These are phyloP conservation scores for Vigna mungo DNA, from an alignment of 306 rosid species.

Conservation along the genomic window DNA sequence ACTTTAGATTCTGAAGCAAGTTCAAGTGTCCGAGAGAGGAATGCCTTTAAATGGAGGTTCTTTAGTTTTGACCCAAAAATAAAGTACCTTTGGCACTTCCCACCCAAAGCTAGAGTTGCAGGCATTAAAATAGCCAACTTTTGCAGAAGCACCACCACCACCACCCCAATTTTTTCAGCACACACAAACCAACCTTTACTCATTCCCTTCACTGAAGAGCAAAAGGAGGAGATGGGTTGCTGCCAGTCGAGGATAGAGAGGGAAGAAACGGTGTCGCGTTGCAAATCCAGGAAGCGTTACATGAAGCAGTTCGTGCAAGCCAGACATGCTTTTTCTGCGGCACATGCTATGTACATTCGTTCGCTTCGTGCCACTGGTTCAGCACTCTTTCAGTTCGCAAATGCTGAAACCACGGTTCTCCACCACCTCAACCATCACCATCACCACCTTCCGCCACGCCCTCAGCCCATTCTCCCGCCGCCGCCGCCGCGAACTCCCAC, in stretches of 20 bases:
- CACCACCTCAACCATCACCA: conserved; percentile 58
- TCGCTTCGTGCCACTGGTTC: conserved; percentile 85
- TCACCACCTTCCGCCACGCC: conserved; percentile 54
- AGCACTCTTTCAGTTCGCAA: conserved; percentile 81
- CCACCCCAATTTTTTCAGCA: neutral
- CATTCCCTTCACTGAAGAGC: neutral
- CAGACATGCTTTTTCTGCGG: conserved; percentile 74
- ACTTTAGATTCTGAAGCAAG: conserved; percentile 9
- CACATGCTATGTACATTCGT: conserved; percentile 79
- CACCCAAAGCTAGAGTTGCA: conserved; percentile 36
- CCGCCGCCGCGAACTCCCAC: conserved; percentile 61
- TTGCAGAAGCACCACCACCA: conserved; percentile 7
- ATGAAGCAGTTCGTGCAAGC: conserved; percentile 82
- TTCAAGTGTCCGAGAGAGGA: neutral
- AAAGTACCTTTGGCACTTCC: conserved; percentile 37
- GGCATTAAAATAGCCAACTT: conserved; percentile 13
- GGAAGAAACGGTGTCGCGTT: conserved; percentile 78
- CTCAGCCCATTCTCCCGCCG: conserved; percentile 57
- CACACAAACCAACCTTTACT: conserved; percentile 5
- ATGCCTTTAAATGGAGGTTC: neutral
- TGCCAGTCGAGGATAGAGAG: conserved; percentile 77
- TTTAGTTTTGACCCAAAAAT: conserved; percentile 27
- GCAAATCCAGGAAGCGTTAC: conserved; percentile 80
- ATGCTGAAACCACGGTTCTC: conserved; percentile 56
- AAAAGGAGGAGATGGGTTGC: conserved; percentile 68